Evolutionary conservation across 352 stramenopile genomes (phyloP), one percentile per base, ranked within the genome.

Genomic region (Globisporangium middletonii): DNA sequence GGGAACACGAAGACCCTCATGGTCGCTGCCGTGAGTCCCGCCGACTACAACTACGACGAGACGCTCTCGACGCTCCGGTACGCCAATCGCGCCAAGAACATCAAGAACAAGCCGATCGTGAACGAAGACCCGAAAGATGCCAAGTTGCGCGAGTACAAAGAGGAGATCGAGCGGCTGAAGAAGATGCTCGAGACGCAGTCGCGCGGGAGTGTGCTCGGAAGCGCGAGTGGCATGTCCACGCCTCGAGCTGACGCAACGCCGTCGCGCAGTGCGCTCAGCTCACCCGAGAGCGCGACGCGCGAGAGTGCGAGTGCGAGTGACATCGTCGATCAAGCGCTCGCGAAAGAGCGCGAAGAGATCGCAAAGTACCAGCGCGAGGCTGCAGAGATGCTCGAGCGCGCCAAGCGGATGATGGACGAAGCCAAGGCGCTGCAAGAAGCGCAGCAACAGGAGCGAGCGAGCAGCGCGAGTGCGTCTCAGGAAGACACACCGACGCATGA

Each of bases 1-100:
- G 92, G 91, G 15, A 98, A 98, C 67, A 96, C 93, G 3, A 98
- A 98, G 57, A 99, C 94, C 2, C 72, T 98, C 19, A 98, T 99
- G 82, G 83, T 99, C 33, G 96, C 96, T 0, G 97, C 93, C 33
- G 86, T 98, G 13, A 98, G 89, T 30, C 96, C 96, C 0, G 90
- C 92, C 0, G 92, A 98, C 61, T 96, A 94, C 57, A 98, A 98
- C 72, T 96, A 95, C 37, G 93, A 96, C 61, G 96, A 99, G 62
- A 98, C 94, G 3, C 60, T 98, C 8, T 98, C 88, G 37, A 98
- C 96, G 46, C 69, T 99, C 35, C 88, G 94, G 38, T 99, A 99
- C 59, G 96, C 96, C 1, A 97, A 98, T 59, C 87, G 96, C 1
- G 96, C 96, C 37, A 92, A 97, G 56, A 98, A 98, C 63, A 99